Evolutionary conservation across 2,329 filamentous ascomycete species (phyloP).

Genomic region (Fusarium armeniacum): DNA sequence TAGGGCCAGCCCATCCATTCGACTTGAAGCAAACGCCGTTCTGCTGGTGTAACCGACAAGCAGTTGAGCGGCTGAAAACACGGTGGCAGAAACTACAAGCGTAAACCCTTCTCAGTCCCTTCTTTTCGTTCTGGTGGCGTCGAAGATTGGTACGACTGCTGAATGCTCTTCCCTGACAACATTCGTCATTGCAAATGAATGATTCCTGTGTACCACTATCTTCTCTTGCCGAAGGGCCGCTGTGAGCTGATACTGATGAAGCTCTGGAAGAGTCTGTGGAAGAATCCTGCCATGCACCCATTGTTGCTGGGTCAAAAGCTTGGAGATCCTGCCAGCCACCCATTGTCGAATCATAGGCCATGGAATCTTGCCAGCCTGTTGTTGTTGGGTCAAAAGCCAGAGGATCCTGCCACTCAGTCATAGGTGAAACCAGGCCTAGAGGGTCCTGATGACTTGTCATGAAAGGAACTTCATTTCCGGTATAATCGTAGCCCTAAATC

Average conservation of each 20-base stretch:
- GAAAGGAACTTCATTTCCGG: background rate
- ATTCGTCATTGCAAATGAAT: slow-evolving; percentile 9
- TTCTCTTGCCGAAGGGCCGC: background rate
- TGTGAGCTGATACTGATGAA: slow-evolving; percentile 6
- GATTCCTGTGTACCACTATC: background rate
- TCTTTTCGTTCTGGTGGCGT: slow-evolving; percentile 11
- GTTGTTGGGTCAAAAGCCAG: background rate
- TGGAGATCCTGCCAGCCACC: background rate
- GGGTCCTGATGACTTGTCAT: background rate
- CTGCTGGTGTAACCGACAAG: slow-evolving; percentile 8
- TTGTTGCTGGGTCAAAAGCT: background rate
- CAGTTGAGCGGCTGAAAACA: slow-evolving; percentile 8
- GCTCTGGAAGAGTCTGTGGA: background rate
- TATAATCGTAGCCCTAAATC: background rate
- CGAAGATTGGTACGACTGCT: slow-evolving; percentile 16
- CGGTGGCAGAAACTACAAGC: slow-evolving; percentile 7
- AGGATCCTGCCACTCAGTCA: background rate
- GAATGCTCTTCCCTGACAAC: slow-evolving; percentile 10
- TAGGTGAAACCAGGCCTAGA: background rate
- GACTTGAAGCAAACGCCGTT: slow-evolving; percentile 13
- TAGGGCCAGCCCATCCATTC: background rate
- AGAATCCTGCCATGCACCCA: background rate
- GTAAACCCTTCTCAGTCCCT: slow-evolving; percentile 6
- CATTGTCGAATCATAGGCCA: background rate
- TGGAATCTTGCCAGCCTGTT: background rate